Conservation (phyloP, 2,329 filamentous ascomycete species). For the Ceratocystiopsis minuta region DNA sequence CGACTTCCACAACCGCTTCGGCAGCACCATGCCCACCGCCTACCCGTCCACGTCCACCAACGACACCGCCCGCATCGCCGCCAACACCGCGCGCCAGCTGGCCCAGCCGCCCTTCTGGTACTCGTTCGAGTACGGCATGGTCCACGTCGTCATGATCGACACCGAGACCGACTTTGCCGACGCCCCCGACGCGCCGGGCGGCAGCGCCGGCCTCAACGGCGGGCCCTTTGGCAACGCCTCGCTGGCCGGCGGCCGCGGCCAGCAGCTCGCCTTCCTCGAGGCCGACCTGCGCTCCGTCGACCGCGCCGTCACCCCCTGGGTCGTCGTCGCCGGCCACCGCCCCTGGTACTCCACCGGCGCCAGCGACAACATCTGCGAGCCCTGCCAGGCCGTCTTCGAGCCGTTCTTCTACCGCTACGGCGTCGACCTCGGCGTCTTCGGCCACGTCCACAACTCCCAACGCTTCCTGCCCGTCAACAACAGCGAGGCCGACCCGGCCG, state of each 20-base stretch:
- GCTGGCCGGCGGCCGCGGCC: constrained; percentile 11
- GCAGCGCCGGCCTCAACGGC: constrained; percentile 20
- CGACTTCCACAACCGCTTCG: constrained; percentile 38
- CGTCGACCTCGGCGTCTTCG: constrained; percentile 37
- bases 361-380: constrained; percentile 17
- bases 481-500: constrained; percentile 17
- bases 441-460: constrained; percentile 40
- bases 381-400: constrained; percentile 36
- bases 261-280: constrained; percentile 35
- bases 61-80: constrained; percentile 21
- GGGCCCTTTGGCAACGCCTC: constrained; percentile 28
- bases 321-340: constrained; percentile 25
- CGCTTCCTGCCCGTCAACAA: constrained; percentile 27
- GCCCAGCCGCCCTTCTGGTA: constrained; percentile 40
- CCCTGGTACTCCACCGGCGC: constrained; percentile 28
- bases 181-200: constrained; percentile 23
- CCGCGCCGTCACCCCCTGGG: constrained; percentile 34
- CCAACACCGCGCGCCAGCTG: constrained; percentile 25
- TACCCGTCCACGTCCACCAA: constrained; percentile 30
- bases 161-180: constrained; percentile 37
- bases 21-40: constrained; percentile 29
- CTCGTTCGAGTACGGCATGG: constrained; percentile 41
- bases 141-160: constrained; percentile 34
- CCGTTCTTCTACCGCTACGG: constrained; percentile 34
- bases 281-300: constrained; percentile 39